Evolutionary conservation across 2,329 filamentous ascomycete species (phyloP), one percentile per base, ranked within the genome.

Genomic region (Aspergillus tanneri): DNA sequence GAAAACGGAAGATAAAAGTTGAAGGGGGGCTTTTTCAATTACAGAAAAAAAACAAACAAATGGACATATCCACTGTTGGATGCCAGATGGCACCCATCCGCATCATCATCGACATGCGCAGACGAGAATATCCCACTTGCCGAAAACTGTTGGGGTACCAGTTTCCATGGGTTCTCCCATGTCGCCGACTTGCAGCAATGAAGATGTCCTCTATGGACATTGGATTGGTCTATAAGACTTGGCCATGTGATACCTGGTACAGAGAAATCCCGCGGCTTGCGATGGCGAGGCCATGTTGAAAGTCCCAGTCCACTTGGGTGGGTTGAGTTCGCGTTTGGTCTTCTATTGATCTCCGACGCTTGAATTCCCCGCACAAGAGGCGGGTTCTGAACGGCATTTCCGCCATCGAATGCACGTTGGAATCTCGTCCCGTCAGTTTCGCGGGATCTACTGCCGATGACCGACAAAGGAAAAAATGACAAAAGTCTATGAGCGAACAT

Each of bases 181-280:
- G 67, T 65, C 55, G 52, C 54, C 54, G 70, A 70, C 70, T 72
- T 66, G 70, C 52, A 72, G 64, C 70, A 72, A 72, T 72, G 69
- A 72, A 70, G 58, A 64, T 64, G 50, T 38, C 41, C 48, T 28
- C 37, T 6, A 32, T 10, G 46, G 49, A 25, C 56, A 64, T 67
- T 51, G 66, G 68, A 72, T 70, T 72, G 69, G 69, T 71, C 69
- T 60, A 45, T 53, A 52, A 56, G 51, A 60, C 65, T 68, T 64
- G 59, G 56, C 65, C 64, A 61, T 63, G 54, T 56, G 55, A 59
- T 57, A 50, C 50, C 47, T 61, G 66, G 63, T 56, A 46, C 45
- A 46, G 58, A 58, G 50, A 40, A 35, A 10, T 5, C 23, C 57
- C 45, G 21, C 40, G 46, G 53, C 50, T 40, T 34, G 43, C 40